Evolutionary conservation across 352 stramenopile species (phyloP), one percentile per base, ranked within the genome.

Genomic region (Globisporangium cederbergense): DNA sequence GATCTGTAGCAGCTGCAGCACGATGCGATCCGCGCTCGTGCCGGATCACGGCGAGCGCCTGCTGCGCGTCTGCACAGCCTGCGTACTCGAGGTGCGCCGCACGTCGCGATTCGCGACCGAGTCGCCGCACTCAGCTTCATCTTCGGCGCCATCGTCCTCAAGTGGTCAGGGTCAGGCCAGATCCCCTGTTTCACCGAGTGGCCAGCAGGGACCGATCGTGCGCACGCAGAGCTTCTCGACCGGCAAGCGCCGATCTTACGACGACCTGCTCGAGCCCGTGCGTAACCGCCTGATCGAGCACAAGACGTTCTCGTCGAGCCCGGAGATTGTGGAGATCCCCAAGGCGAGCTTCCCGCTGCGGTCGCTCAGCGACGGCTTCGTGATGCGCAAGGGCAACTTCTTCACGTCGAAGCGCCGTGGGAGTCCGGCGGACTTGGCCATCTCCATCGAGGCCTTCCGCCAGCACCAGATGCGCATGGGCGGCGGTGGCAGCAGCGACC

Each of bases 1-100:
- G 9, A 87, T 90, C 55, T 93, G 86, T 71, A 90, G 79, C 50
- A 91, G 77, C 53, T 95, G 87, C 71, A 90, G 75, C 28, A 77
- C 72, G 1, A 72, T 95, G 7, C 84, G 83, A 34, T 83, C 61
- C 40, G 76, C 83, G 7, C 74, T 85, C 1, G 81, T 95, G 51
- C 84, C 84, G 0, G 80, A 89, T 4, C 72, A 93, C 51, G 84
- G 86, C 32, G 81, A 91, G 62, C 79, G 86, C 13, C 75, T 90
- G 65, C 74, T 93, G 20, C 81, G 87, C 13, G 85, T 93, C 32
- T 93, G 87, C 63, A 95, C 87, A 2, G 78, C 74, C 0, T 95
- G 87, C 45, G 85, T 93, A 9, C 77, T 93, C 42, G 74, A 89
- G 64, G 77, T 82, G 0, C 87, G 87, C 30, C 75, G 74, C n/a